phyloP scores from a whole-genome alignment of 768 basidiomycete genomes.

The Mrakia blollopis region DNA sequence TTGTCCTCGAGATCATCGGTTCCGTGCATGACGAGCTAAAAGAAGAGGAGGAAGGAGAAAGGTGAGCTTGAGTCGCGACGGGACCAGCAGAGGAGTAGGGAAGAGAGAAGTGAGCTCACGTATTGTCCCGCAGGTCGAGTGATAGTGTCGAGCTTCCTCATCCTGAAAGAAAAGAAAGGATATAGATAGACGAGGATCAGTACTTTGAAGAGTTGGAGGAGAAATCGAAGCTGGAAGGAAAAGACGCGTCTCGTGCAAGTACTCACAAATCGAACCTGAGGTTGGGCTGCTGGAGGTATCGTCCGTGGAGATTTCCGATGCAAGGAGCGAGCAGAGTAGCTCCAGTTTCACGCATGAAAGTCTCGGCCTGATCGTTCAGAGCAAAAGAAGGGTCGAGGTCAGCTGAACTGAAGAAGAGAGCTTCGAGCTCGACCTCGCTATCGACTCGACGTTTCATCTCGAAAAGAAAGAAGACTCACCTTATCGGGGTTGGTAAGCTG shows the following conservation, averaged over 20 bases:
- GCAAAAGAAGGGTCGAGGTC: background rate
- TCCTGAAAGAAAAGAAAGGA: background rate
- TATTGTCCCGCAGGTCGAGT: conserved; percentile 20
- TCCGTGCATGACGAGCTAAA: conserved; percentile 38
- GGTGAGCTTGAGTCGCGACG: background rate
- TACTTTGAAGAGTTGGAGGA: conserved; percentile 34
- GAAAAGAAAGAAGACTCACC: background rate
- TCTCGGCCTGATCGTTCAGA: conserved; percentile 35
- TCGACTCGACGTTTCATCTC: no score
- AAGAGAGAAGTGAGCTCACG: background rate
- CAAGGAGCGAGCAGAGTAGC: conserved; percentile 45
- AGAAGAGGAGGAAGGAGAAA: background rate
- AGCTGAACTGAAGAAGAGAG: background rate
- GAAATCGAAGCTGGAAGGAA: background rate
- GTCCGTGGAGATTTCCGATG: conserved; percentile 44
- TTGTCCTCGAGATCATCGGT: conserved; percentile 45
- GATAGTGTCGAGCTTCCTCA: conserved; percentile 24
- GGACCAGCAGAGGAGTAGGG: background rate
- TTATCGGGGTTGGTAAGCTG: conserved; percentile 44
- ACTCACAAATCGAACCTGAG: conserved; percentile 40
- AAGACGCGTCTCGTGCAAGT: conserved; percentile 5
- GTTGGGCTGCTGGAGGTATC: conserved; percentile 43
- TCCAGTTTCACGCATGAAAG: conserved; percentile 44
- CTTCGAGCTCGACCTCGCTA: no score
- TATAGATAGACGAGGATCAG: no score